phyloP scores from a whole-genome alignment of 805 yeast species.

The Sporopachydermia quercuum region DNA sequence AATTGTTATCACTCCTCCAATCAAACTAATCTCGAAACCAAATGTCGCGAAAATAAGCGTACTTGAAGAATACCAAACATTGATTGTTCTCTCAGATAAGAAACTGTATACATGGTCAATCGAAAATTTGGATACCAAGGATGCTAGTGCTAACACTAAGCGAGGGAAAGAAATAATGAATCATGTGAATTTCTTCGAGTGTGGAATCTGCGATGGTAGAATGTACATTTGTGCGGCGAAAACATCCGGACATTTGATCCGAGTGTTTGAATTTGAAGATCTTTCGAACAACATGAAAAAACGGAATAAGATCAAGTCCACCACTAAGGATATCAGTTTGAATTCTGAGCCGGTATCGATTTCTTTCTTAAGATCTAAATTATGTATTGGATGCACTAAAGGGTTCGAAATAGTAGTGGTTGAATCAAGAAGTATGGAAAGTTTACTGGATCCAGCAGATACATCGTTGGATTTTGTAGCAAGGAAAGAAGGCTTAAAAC shows the following conservation, averaged over 20 bases:
- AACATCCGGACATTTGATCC: conserved; percentile 56
- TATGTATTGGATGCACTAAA: conserved; percentile 91
- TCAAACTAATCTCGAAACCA: conserved; percentile 54
- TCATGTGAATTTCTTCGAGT: conserved; percentile 84
- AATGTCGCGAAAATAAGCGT: conserved; percentile 85
- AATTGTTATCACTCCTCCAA: conserved; percentile 49
- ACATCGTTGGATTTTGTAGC: conserved; percentile 91
- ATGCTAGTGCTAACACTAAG: conserved; percentile 30
- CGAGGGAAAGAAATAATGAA: conserved; percentile 65
- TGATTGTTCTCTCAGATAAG: conserved; percentile 72
- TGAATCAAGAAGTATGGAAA: conserved; percentile 72
- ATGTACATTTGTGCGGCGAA: conserved; percentile 83
- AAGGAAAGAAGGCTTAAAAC: conserved; percentile 68
- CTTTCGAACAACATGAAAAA: conserved; percentile 25
- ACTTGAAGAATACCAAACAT: conserved; percentile 75
- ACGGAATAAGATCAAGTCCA: conserved; percentile 32
- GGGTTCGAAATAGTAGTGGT: conserved; percentile 92
- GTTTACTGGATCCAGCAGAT: conserved; percentile 93
- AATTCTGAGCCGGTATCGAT: conserved; percentile 84
- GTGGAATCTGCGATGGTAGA: conserved; percentile 84
- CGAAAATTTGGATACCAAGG: conserved; percentile 36
- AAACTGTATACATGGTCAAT: conserved; percentile 64
- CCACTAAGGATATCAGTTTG: conserved; percentile 62
- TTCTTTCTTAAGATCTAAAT: conserved; percentile 72
- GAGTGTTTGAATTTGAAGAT: conserved; percentile 81